These are phyloP conservation scores for Setaria italica DNA, from an alignment of 202 grass and related monocot genomes.

Conservation along the genomic window DNA sequence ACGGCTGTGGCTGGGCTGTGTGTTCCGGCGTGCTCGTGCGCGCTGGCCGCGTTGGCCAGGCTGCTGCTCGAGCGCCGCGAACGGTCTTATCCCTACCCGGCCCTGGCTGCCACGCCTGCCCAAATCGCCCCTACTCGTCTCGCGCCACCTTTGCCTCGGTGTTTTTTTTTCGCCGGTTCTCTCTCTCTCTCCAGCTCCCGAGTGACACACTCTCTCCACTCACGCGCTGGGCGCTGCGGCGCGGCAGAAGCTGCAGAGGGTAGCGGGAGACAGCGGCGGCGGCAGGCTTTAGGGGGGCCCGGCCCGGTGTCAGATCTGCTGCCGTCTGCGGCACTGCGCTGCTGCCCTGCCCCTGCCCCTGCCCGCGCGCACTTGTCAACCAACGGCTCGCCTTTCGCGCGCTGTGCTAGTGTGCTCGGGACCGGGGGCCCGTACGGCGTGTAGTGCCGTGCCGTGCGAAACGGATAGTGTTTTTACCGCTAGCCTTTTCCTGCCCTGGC, in stretches of 20 bases:
- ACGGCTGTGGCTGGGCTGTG: constrained; percentile 1
- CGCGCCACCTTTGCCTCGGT: constrained; percentile 4
- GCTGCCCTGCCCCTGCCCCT: neutral
- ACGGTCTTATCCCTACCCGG: constrained; percentile 35
- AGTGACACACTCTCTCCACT: constrained; percentile 27
- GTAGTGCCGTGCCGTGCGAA: constrained; percentile 26
- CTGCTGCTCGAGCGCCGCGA: neutral
- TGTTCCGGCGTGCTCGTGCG: constrained; percentile 4
- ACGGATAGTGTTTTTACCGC: neutral
- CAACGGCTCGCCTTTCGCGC: neutral
- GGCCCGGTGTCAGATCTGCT: constrained; percentile 36
- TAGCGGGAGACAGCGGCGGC: constrained; percentile 34
- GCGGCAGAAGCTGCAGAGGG: constrained; percentile 26
- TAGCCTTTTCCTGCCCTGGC: neutral
- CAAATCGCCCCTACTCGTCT: neutral
- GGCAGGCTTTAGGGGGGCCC: constrained; percentile 31
- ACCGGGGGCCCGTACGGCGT: constrained; percentile 10
- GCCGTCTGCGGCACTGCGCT: constrained; percentile 21
- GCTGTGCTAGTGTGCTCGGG: neutral
- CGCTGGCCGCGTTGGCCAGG: constrained; percentile 15
- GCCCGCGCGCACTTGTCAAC: constrained; percentile 23
- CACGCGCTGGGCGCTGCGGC: constrained; percentile 28
- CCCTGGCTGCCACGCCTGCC: constrained; percentile 17
- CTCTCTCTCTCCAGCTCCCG: neutral
- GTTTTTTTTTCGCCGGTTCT: neutral